These are phyloP conservation scores for Scheffersomyces titani DNA, from an alignment of 1,139 yeast genomes.

Conservation along the genomic window DNA sequence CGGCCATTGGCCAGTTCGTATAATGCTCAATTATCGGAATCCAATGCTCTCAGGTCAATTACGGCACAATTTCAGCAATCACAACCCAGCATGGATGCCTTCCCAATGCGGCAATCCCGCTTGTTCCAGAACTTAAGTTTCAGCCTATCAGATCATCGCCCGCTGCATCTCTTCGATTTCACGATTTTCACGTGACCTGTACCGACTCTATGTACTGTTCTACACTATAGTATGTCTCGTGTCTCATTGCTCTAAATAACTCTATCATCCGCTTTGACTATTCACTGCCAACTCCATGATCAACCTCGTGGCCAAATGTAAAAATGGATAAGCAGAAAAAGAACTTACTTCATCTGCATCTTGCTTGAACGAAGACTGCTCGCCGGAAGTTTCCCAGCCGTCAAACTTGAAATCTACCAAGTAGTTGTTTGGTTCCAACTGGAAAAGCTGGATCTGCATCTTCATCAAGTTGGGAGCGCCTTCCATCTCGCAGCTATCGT, in stretches of 20 bases:
- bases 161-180: not conserved
- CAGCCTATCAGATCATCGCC: not conserved
- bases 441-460: constrained; percentile 96
- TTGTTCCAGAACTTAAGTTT: not conserved
- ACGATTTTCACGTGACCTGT: not conserved
- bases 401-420: constrained; percentile 96
- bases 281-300: constrained; percentile 97
- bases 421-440: constrained; percentile 92
- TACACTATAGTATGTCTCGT: not conserved
- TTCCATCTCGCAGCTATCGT: constrained; percentile 50
- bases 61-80: not conserved
- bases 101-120: not conserved
- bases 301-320: constrained; percentile 86
- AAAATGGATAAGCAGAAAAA: constrained; percentile 91
- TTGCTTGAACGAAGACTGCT: constrained; percentile 26
- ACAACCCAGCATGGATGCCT: not conserved
- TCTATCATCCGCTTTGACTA: constrained; percentile 44
- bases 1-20: not conserved
- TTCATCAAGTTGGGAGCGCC: constrained; percentile 79
- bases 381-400: constrained; percentile 73
- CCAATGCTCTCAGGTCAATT: too few species aligned
- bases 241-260: not conserved
- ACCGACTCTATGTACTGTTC: not conserved
- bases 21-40: too few species aligned
- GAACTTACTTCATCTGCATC: constrained; percentile 73